Conservation (phyloP, 2,329 filamentous ascomycete genomes). For the Talaromyces atroroseus region DNA sequence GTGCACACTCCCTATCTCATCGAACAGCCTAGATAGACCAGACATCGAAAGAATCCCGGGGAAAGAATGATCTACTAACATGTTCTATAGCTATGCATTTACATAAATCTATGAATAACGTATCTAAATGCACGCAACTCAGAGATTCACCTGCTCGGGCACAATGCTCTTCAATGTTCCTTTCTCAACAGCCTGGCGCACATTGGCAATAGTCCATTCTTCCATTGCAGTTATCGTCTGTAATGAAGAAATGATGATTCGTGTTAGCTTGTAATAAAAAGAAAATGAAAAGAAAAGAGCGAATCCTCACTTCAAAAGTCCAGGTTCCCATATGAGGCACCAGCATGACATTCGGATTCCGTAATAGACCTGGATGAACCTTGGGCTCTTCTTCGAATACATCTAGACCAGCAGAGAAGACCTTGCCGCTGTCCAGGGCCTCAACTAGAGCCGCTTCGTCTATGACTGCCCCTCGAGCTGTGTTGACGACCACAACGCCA, state of each 20-base stretch:
- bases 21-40: neutral
- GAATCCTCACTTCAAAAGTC: conserved; percentile 55
- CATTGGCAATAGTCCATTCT: conserved; percentile 67
- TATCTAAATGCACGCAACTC: neutral
- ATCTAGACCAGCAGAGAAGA: conserved; percentile 68
- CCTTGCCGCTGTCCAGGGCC: conserved; percentile 64
- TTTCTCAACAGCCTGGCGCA: conserved; percentile 56
- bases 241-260: neutral
- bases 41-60: neutral
- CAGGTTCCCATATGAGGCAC: conserved; percentile 84
- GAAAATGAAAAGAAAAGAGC: neutral
- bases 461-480: conserved; percentile 74
- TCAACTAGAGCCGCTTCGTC: conserved; percentile 74
- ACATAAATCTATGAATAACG: neutral
- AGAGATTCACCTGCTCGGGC: conserved; percentile 59
- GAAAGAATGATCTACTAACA: neutral
- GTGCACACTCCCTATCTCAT: no score
- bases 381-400: conserved; percentile 78
- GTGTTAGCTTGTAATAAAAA: neutral
- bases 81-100: neutral
- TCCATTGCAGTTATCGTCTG: conserved; percentile 61
- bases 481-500: conserved; percentile 74
- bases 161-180: conserved; percentile 64
- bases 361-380: conserved; percentile 65
- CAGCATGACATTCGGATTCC: conserved; percentile 66